These are phyloP conservation scores for Sporodiniella umbellata DNA, from an alignment of 371 early-diverging fungal species.

Conservation along the genomic window DNA sequence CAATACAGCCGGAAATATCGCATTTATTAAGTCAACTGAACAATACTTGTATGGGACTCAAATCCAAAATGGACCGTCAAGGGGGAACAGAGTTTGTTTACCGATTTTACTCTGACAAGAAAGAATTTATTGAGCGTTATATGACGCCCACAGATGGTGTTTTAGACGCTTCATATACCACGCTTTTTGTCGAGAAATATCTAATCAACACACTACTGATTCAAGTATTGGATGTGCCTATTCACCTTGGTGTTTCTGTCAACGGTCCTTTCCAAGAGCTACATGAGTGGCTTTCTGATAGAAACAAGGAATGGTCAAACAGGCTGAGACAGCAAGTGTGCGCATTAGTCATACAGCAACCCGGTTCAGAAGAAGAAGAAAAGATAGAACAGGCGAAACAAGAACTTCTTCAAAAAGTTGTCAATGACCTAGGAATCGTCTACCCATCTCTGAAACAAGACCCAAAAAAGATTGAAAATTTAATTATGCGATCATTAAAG, in stretches of 20 bases:
- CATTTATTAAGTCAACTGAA: slow-evolving; percentile 36
- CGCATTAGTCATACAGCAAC: slow-evolving; percentile 35
- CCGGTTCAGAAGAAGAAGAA: slow-evolving; percentile 26
- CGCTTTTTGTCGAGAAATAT: slow-evolving; percentile 41
- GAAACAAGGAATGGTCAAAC: slow-evolving; percentile 39
- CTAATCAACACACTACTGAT: slow-evolving; percentile 23
- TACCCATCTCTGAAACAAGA: slow-evolving; percentile 32
- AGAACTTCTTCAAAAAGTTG: slow-evolving; percentile 15
- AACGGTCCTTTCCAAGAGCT: slow-evolving; percentile 34
- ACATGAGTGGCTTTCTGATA: slow-evolving; percentile 29
- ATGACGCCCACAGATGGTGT: slow-evolving; percentile 11
- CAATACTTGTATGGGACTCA: slow-evolving; percentile 43
- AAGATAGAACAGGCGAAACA: slow-evolving; percentile 22
- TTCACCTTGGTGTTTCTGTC: slow-evolving; percentile 40
- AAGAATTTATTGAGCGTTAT: slow-evolving; percentile 13
- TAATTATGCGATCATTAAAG: slow-evolving; percentile 28
- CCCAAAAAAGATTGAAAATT: slow-evolving; percentile 29
- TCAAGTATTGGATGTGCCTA: slow-evolving; percentile 32
- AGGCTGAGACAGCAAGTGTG: slow-evolving; percentile 41
- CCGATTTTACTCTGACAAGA: slow-evolving; percentile 5
- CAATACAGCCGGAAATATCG: slow-evolving; percentile 42
- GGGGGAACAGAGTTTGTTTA: slow-evolving; percentile 30
- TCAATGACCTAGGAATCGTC: slow-evolving; percentile 15
- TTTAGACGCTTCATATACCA: slow-evolving; percentile 33
- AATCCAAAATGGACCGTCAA: slow-evolving; percentile 31